Percentiles rank a stretch among this genome's conserved stretches.
Conservation (phyloP, 345 rosid species). For the Heritiera fomes region DNA sequence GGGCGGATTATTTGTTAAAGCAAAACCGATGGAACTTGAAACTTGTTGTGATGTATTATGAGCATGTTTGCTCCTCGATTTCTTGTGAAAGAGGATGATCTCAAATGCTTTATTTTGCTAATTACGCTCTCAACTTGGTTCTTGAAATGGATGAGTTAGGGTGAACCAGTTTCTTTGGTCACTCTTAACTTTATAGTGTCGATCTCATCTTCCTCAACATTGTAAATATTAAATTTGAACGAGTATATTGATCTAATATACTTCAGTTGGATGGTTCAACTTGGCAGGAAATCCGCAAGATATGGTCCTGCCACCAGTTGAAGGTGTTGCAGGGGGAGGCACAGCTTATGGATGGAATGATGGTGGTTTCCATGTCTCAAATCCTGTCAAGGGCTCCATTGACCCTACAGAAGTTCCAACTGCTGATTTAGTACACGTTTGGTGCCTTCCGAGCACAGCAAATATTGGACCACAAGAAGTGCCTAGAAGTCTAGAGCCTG, state of each 20-base stretch:
- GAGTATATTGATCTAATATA: neutral
- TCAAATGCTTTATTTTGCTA: neutral
- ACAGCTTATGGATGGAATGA: conserved; percentile 95
- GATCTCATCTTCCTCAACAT: neutral
- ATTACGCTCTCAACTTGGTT: neutral
- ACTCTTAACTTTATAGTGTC: neutral
- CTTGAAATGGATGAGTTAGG: neutral
- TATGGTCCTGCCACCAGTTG: conserved; percentile 62
- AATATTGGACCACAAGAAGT: conserved; percentile 83
- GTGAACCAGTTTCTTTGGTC: neutral
- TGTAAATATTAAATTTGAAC: neutral
- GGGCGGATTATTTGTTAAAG: neutral
- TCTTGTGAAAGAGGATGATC: neutral
- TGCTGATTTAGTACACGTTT: conserved; percentile 68
- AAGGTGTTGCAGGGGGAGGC: conserved; percentile 99
- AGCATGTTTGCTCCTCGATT: neutral
- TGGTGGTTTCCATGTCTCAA: conserved; percentile 39
- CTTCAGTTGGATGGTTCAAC: conserved; percentile 3
- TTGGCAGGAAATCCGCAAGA: conserved; percentile 46
- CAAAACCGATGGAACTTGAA: neutral
- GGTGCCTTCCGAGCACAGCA: conserved; percentile 90
- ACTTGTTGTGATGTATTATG: neutral
- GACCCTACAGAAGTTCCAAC: conserved; percentile 69
- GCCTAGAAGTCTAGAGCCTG: conserved; percentile 80
- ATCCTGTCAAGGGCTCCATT: conserved; percentile 46